Evolutionary conservation across 225 moss, liverwort and hornwort species (phyloP), one percentile per base, ranked within the genome.

Genomic region (Climacium dendroides): DNA sequence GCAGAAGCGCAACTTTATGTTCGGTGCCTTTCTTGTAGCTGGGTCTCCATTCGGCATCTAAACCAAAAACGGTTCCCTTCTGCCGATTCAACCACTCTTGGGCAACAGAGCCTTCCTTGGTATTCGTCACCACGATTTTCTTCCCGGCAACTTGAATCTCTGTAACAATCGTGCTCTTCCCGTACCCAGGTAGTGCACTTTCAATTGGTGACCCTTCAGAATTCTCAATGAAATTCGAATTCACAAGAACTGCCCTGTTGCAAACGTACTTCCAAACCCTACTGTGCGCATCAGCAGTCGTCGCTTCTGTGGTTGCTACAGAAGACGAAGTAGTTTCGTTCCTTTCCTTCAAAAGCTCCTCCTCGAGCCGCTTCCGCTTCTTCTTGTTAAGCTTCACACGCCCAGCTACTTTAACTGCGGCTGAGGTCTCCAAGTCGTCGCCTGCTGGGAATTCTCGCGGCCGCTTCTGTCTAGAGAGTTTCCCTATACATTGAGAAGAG

Each of bases 31-130:
- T 96, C 32, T 67, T 89, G 23, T 8, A 88, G 73, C 93, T 97
- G 17, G 98, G 98, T 76, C 93, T 91, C 98, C 98, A 97, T 74
- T 98, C 98, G 59, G 94, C 83, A 89, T 97, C 98, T 23, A 98
- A 81, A 29, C 98, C 98, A 81, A 97, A 98, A 37, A 87, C 86
- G 6, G 78, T 91, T 37, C 92, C 94, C 10, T 62, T 74, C 57
- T 96, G 95, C n/a, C 90, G 89, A 79, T 90, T 89, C 69, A 97
- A 92, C 98, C 98, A 98, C 41, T 93, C 91, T 81, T 95, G 94
- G 15, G 92, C 94, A 78, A 95, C 95, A 83, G 65, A 78, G 30
- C 94, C 92, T 87, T 96, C 94, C 82, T 91, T 95, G 10, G 98
- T 98, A 66, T 94, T 87, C 10, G 97, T 98, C 50, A 96, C 96